Percentiles rank a stretch among this genome's conserved stretches.
phyloP scores from a whole-genome alignment of 2,329 filamentous ascomycete species.

The Trichoderma sp. region DNA sequence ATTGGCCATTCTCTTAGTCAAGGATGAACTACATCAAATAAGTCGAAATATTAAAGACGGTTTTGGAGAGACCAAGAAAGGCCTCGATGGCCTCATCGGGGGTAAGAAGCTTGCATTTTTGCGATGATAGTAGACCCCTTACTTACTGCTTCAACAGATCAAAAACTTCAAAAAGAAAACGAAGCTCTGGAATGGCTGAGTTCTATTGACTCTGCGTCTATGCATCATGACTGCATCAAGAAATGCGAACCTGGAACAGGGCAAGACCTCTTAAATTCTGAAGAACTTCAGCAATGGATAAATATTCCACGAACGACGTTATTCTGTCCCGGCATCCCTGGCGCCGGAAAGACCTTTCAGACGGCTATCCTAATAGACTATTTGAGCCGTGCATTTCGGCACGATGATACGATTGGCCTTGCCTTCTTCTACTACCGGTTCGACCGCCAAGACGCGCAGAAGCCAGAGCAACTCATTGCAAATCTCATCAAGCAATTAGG shows the following conservation, averaged over 20 bases:
- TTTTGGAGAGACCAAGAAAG: not conserved
- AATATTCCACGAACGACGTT: not conserved
- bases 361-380: not conserved
- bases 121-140: not conserved
- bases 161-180: not conserved
- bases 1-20: not conserved
- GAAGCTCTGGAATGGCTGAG: not conserved
- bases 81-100: not conserved
- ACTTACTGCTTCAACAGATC: not conserved
- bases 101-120: not conserved
- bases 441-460: not conserved
- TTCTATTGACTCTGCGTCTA: not conserved
- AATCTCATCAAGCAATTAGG: constrained; percentile 7
- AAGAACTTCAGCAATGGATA: not conserved
- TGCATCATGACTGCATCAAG: not conserved
- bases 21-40: not conserved
- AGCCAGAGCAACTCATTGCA: not conserved
- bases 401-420: not conserved
- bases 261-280: not conserved
- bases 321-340: not conserved
- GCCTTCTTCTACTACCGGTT: not conserved
- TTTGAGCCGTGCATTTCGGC: not conserved
- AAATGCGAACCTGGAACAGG: not conserved
- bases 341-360: not conserved
- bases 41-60: not conserved